Evolutionary conservation across 164 flowering plant genomes (phyloP).

Genomic region (Annona squamosa): DNA sequence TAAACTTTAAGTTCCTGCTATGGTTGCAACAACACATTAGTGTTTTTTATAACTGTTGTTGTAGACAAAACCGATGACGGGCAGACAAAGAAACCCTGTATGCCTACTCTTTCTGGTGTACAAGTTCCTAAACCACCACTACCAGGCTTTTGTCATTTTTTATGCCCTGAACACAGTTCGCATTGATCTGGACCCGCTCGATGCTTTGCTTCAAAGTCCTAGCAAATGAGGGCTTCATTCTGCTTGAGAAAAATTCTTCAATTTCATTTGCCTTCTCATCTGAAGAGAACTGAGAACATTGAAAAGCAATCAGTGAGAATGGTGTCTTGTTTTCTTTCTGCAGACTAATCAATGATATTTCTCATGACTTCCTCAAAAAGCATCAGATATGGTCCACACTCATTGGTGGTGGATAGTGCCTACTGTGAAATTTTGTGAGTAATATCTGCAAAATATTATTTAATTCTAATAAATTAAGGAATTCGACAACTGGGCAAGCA

Average conservation of each 20-base stretch:
- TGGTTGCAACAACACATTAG: neutral
- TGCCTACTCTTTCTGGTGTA: constrained; percentile 35
- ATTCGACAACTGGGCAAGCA: neutral
- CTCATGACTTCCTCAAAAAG: neutral
- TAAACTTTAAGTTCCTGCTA: too few species aligned
- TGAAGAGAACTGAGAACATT: constrained; percentile 55
- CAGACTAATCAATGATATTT: neutral
- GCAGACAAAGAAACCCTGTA: neutral
- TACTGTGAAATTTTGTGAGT: neutral
- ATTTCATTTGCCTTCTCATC: constrained; percentile 67
- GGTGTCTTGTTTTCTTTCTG: neutral
- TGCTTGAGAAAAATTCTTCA: constrained; percentile 64
- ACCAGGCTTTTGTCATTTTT: constrained; percentile 52
- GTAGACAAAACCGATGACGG: neutral
- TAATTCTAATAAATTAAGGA: neutral
- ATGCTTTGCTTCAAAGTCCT: constrained; percentile 96
- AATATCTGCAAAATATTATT: too few species aligned
- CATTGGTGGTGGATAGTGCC: neutral
- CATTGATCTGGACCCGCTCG: constrained; percentile 71
- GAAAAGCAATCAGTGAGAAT: neutral
- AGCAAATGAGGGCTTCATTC: constrained; percentile 47
- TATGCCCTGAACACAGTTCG: constrained; percentile 68
- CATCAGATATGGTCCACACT: neutral
- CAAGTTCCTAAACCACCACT: constrained; percentile 48
- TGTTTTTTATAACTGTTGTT: too few species aligned